These are phyloP conservation scores for Phytophthora multivora DNA, from an alignment of 352 stramenopile species.

Conservation along the genomic window DNA sequence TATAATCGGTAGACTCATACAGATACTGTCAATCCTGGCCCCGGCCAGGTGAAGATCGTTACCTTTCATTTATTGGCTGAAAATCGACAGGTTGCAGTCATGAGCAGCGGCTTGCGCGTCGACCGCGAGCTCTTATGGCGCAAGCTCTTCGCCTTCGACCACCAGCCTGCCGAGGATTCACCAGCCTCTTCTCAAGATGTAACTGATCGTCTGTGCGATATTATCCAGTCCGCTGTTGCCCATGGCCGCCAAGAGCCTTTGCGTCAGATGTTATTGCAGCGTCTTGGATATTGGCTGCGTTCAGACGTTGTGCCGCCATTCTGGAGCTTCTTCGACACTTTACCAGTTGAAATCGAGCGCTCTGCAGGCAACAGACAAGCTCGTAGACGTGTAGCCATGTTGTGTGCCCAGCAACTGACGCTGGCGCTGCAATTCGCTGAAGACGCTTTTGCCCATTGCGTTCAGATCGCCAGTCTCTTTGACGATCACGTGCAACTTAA, in stretches of 20 bases:
- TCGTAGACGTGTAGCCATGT: slow-evolving; percentile 44
- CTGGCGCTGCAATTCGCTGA: slow-evolving; percentile 75
- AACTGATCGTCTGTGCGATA: slow-evolving; percentile 29
- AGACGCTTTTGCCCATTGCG: slow-evolving; percentile 72
- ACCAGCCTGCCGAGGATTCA: slow-evolving; percentile 14
- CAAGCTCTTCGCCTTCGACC: slow-evolving; percentile 72
- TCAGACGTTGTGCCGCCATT: slow-evolving; percentile 66
- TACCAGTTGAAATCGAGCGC: slow-evolving; percentile 15
- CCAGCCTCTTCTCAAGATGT: slow-evolving; percentile 1
- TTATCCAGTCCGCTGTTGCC: slow-evolving; percentile 47
- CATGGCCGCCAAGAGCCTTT: slow-evolving; percentile 44
- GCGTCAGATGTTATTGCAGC: slow-evolving; percentile 64
- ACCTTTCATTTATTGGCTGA: neutral
- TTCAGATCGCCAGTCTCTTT: slow-evolving; percentile 67
- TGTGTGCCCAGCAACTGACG: slow-evolving; percentile 68
- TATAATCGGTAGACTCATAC: neutral
- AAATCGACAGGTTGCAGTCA: neutral
- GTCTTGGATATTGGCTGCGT: slow-evolving; percentile 67
- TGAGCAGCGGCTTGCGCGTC: slow-evolving; percentile 46
- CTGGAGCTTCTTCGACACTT: slow-evolving; percentile 60
- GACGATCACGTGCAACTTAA: slow-evolving; percentile 34
- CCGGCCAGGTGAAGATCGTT: no score
- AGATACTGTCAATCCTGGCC: no score
- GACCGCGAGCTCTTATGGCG: slow-evolving; percentile 68
- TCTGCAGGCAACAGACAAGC: slow-evolving; percentile 18